A percentile compares a stretch with the other conserved stretches of the same genome.
phyloP scores from a whole-genome alignment of 2,329 filamentous ascomycete species.

The Fusarium zealandicum region DNA sequence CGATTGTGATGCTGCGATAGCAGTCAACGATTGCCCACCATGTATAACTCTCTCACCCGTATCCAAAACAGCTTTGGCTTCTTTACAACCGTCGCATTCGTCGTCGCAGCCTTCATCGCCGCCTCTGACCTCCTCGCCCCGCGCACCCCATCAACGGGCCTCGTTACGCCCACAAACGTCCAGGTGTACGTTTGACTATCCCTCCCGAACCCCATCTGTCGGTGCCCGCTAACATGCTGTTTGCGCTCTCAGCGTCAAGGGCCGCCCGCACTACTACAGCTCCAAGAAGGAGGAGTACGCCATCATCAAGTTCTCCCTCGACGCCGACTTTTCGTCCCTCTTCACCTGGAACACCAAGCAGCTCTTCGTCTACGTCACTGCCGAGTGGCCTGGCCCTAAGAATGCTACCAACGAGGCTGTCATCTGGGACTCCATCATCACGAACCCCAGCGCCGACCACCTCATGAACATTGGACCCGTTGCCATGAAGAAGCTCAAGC shows the following conservation, averaged over 20 bases:
- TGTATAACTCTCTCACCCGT: conserved; percentile 89
- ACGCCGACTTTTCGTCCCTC: conserved; percentile 87
- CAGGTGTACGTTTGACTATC: conserved; percentile 72
- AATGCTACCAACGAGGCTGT: conserved; percentile 73
- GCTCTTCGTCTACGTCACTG: conserved; percentile 94
- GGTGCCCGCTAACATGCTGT: conserved; percentile 6
- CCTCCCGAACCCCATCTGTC: not conserved
- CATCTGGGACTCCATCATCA: conserved; percentile 97
- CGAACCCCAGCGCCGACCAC: conserved; percentile 71
- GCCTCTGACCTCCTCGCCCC: conserved; percentile 76
- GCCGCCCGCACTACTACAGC: conserved; percentile 95
- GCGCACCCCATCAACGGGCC: conserved; percentile 68
- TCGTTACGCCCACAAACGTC: conserved; percentile 74
- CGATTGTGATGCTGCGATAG: conserved; percentile 25
- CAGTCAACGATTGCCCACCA: conserved; percentile 53
- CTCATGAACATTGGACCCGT: conserved; percentile 66
- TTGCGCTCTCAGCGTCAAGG: conserved; percentile 70
- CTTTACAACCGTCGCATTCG: conserved; percentile 93
- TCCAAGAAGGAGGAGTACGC: conserved; percentile 95
- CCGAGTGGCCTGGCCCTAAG: conserved; percentile 64
- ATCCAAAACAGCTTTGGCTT: conserved; percentile 95
- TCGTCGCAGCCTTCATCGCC: conserved; percentile 80
- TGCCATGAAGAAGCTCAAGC: conserved; percentile 67
- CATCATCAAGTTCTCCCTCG: conserved; percentile 89
- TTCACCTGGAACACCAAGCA: conserved; percentile 99